A percentile compares a stretch with the other conserved stretches of the same genome.
phyloP scores from a whole-genome alignment of 768 basidiomycete genomes.

The Pisolithus marmoratus region DNA sequence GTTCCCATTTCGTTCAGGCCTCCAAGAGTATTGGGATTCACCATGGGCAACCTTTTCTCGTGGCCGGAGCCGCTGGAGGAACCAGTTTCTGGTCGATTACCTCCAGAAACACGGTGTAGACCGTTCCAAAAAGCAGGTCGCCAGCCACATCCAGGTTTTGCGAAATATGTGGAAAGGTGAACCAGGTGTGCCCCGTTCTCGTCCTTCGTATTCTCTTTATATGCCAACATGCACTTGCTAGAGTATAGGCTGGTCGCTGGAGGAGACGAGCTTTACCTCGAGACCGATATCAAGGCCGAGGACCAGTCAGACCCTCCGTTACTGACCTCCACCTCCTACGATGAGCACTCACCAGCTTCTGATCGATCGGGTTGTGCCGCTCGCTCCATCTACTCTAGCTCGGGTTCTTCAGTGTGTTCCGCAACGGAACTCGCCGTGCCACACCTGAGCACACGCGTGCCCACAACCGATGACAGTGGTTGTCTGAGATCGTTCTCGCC shows the following conservation, averaged over 20 bases:
- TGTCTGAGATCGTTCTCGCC: slow-evolving; percentile 28
- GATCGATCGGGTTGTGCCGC: slow-evolving; percentile 25
- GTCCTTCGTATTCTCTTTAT: slow-evolving; percentile 5
- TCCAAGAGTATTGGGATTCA: slow-evolving; percentile 73
- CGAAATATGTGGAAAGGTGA: slow-evolving; percentile 88
- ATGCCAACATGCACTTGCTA: slow-evolving; percentile 20
- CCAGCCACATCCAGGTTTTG: slow-evolving; percentile 82
- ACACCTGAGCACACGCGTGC: slow-evolving; percentile 12
- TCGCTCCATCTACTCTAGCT: slow-evolving; percentile 20
- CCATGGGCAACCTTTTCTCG: slow-evolving; percentile 78
- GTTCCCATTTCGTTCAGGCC: slow-evolving; percentile 39
- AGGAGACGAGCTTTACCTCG: slow-evolving; percentile 64
- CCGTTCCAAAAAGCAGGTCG: slow-evolving; percentile 82
- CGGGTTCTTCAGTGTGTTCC: slow-evolving; percentile 18
- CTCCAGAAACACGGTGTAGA: slow-evolving; percentile 63
- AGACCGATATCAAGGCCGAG: slow-evolving; percentile 50
- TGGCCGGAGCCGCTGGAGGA: slow-evolving; percentile 75
- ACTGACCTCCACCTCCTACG: slow-evolving; percentile 35
- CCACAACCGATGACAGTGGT: slow-evolving; percentile 21
- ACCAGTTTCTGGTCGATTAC: slow-evolving; percentile 82
- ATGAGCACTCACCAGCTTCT: slow-evolving; percentile 28
- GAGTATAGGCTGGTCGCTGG: slow-evolving; percentile 78
- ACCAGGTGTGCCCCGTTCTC: slow-evolving; percentile 42
- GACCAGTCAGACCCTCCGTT: slow-evolving; percentile 39
- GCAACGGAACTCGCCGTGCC: slow-evolving; percentile 22